Evolutionary conservation across 2,329 filamentous ascomycete species (phyloP), one percentile per base, ranked within the genome.

Genomic region (Pyrenophora seminiperda): DNA sequence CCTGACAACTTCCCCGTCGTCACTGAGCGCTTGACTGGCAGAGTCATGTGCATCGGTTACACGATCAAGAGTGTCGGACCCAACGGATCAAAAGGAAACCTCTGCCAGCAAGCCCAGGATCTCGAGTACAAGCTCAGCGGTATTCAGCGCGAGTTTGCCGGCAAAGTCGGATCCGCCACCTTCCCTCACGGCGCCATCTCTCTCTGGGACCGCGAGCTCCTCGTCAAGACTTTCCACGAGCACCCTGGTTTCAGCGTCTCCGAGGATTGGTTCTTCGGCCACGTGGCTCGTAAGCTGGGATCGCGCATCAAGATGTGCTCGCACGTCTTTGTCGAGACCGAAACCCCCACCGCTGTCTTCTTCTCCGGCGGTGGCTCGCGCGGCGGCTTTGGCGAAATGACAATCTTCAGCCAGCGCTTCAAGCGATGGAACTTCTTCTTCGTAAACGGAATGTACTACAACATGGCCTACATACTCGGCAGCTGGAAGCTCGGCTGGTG

Each of bases 221-320:
- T 80, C 7, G 72, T 76, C 41, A 62, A 74, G 24, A 76, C 74
- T 1, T 79, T 81, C 58, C 66, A 76, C 46, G 70, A 77, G 24
- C 79, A 81, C 52, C 78, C 79, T 0, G 79, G 79, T 0, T 81
- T 79, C 58, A 75, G 70, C 1, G 75, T 81, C 7, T 78, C 75
- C 0, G 78, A 81, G 41, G 78, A 81, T 58, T 81, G 79, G 79
- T 81, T 79, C 64, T 78, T 81, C 31, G 79, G 79, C 1, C 76
- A 80, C 59, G 75, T 75, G 5, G 75, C 76, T 31, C 71, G 78
- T 11, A 63, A 73, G 19, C 64, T 77, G 13, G 77, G 79, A 5
- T 76, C 71, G 5, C 68, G 78, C 1, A 79, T 79, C 50, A 68
- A 71, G 22, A 79, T 81, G 77, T 80, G 77, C 53, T 76, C 76